Evolutionary conservation across 2,329 filamentous ascomycete species (phyloP), one percentile per base, ranked within the genome.

Genomic region (Fusarium tanahbumbuense): DNA sequence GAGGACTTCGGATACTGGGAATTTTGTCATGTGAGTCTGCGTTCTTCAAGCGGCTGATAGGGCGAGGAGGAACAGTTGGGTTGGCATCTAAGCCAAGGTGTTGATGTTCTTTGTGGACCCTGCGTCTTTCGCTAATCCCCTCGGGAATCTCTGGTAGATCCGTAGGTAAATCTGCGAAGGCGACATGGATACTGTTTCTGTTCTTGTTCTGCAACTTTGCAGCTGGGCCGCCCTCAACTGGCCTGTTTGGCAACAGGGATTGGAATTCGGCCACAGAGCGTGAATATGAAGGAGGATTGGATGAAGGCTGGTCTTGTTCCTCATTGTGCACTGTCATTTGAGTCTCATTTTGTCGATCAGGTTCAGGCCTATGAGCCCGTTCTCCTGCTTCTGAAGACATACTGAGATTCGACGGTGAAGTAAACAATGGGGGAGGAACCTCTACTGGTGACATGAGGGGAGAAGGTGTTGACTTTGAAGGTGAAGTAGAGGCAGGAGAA

Each of bases 61-160:
- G 70, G n/a, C 50, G 56, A 18, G 71, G 67, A 22, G 73, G 68
- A 27, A 64, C 50, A 7, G 68, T 69, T 52, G 64, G 63, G 55
- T 60, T 58, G 50, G 66, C 56, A 53, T 59, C 55, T 55, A 70
- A 30, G 70, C 64, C 62, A 64, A 64, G 50, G 25, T 74, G 64
- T 20, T 79, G 70, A 64, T 77, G 67, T 55, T 68, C 53, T n/a
- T 66, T 73, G 53, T 71, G 75, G 56, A 76, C 76, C 75, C 78
- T 78, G 68, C 78, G 77, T 49, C 80, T 77, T 60, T 81, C 73
- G 70, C 76, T 80, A 76, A 82, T 81, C 4, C 86, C 85, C 66
- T 86, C 82, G 7, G 86, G 86, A 65, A 89, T 83, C 47, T 75
- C 78, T 23, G 87, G 86, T 56, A 89, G 78, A 69, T 76, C 78